Base-by-base conservation (phyloP, 2,329 filamentous ascomycete species). In the Arthrobotrys pseudoclavata region DNA sequence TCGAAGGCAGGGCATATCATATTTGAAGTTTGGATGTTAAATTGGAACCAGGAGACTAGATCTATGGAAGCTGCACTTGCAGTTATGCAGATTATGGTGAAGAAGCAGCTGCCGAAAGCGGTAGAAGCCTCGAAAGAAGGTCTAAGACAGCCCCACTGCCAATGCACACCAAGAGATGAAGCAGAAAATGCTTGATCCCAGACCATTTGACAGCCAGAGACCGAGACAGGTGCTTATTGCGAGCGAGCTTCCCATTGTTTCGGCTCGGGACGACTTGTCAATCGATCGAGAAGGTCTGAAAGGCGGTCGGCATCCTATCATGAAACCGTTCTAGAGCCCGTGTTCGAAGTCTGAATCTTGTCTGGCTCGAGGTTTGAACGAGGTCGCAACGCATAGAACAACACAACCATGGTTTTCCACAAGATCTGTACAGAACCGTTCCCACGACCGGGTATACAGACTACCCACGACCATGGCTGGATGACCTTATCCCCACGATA, bases 41-140 rank as follows among this genome's bases (percentile, higher is more conserved):
- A 37, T 34, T 57, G n/a, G 52, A 34, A 31, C 52, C 29, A 37
- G 52, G 31, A 57, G 45, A 47, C 10, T 20, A 12, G 40, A 18
- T 26, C 26, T 9, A 34, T 34, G 24, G 15, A 20, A 55, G 26
- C 9, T 37, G 29, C 15, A 20, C 13, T 31, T 37, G 15, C 0
- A 22, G n/a, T 57, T 57, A n/a, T n/a, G 52, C 52, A 57, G 52
- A 57, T 53, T 26, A 37, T 26, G 18, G 40, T 68, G 31, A 45
- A 68, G 15, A 55, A 55, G 63, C 48, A 68, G 34, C 50, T 68
- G 63, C 63, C 63, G 34, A 57, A 68, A 55, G 10, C 31, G 34
- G 63, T 24, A 26, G 18, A 18, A 60, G 55, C 18, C 12, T 42
- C 18, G 53, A 34, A 34, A 34, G 31, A 34, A 34, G 31, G 29